Base-by-base conservation (phyloP, 345 rosid species). In the Eucalyptus curtisii region DNA sequence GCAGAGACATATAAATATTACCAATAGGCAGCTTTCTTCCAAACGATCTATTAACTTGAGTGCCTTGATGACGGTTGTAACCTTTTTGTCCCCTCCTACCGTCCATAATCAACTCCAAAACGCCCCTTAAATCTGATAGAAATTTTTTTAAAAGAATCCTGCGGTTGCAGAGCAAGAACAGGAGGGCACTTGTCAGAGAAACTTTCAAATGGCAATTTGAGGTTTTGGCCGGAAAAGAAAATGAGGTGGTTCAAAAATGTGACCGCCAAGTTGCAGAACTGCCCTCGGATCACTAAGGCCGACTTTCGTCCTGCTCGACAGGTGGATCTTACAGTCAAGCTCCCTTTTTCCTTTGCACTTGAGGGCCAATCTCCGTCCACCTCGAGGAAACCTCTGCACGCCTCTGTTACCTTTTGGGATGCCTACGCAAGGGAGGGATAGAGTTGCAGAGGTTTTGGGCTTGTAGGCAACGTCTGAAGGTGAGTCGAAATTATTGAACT, bases 291-390 rank as follows among this genome's bases (percentile, higher is more conserved):
- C 47, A 7, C 27, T 20, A 52, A 8, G 25, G 25, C 25, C 2
- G 57, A 1, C 10, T 52, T 52, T 52, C 0, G 10, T 20, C 37
- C 1, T 64, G 2, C 37, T 0, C 20, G 2, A 64, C 1, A 2
- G 0, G 37, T 30, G 37, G 37, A 0, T 64, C 37, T 30, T 64
- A 19, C 0, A 64, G 37, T 64, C 37, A 64, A 64, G 3, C 37
- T 61, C 71, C 37, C 33, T 64, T 64, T 27, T 64, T 6, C 71
- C 17, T 64, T 30, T 64, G 5, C 71, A 64, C 19, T 64, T 15
- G 37, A 64, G 71, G 71, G 55, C 79, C 81, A 61, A 61, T 87
- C 0, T 57, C 55, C 52, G 0, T 87, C 20, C 11, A 1, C 1
- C 55, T 13, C 20, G 0, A 88, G 76, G 9, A 88, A 88, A 88